Evolutionary conservation across 495 filamentous ascomycete genomes (phyloP).

Genomic region (Xylaria flabelliformis): DNA sequence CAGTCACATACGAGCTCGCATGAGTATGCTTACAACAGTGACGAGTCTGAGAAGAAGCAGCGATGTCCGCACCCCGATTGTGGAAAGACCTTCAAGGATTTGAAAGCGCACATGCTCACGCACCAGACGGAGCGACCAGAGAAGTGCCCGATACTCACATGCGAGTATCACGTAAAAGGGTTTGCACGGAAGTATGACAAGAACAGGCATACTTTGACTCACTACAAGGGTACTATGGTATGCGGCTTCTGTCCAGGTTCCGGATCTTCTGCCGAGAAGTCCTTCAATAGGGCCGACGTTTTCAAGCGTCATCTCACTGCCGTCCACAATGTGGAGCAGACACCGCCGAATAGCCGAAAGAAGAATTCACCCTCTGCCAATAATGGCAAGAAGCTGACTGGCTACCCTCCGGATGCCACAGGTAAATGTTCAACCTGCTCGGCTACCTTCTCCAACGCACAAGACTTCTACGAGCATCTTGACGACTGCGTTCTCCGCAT

Average conservation of each 20-base stretch:
- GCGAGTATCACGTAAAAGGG: conserved; percentile 94
- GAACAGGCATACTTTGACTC: conserved; percentile 96
- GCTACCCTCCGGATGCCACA: conserved; percentile 74
- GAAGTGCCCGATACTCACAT: conserved; percentile 93
- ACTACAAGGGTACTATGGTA: conserved; percentile 99
- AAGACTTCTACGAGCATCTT: conserved; percentile 99
- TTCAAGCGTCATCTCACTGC: conserved; percentile 97
- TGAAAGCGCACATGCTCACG: conserved; percentile 95
- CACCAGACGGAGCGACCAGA: conserved; percentile 93
- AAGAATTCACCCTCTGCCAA: conserved; percentile 46
- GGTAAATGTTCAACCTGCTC: conserved; percentile 98
- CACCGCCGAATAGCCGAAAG: conserved; percentile 92
- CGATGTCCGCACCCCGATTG: conserved; percentile 85
- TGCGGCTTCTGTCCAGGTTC: conserved; percentile 96
- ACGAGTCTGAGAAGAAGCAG: conserved; percentile 46
- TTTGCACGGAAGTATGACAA: conserved; percentile 99
- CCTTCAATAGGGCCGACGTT: conserved; percentile 97
- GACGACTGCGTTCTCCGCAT: conserved; percentile 98
- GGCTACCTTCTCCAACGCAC: conserved; percentile 87
- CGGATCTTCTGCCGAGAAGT: conserved; percentile 93
- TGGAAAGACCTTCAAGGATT: conserved; percentile 88
- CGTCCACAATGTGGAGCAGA: conserved; percentile 94
- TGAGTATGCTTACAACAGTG: conserved; percentile 44
- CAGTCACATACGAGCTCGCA: conserved; percentile 45
- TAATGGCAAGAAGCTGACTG: conserved; percentile 62